phyloP scores from a whole-genome alignment of 2,329 filamentous ascomycete genomes.

The Colletotrichum liriopes region DNA sequence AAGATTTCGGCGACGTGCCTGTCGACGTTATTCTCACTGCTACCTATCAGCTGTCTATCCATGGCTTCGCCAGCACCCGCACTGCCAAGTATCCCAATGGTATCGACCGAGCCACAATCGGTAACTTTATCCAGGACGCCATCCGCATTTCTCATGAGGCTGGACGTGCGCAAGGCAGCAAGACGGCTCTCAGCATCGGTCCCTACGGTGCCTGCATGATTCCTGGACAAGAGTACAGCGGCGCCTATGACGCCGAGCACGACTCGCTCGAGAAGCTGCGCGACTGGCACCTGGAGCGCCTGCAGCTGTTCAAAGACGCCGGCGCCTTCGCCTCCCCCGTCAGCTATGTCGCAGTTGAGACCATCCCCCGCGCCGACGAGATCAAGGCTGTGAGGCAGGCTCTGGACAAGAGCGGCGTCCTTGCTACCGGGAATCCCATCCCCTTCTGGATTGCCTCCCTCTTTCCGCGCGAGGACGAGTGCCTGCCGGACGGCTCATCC shows the following conservation, averaged over 20 bases:
- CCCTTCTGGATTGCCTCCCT: conserved; percentile 76
- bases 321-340: conserved; percentile 58
- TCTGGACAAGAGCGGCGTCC: conserved; percentile 48
- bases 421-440: conserved; percentile 50
- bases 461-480: conserved; percentile 69
- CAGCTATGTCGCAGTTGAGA: conserved; percentile 75
- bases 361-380: conserved; percentile 75
- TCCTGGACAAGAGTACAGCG: conserved; percentile 77
- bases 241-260: conserved; percentile 69
- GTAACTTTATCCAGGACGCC: conserved; percentile 60
- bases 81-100: conserved; percentile 60
- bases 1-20: conserved; percentile 69
- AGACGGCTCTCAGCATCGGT: conserved; percentile 73
- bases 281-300: conserved; percentile 71
- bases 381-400: conserved; percentile 69
- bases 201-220: conserved; percentile 79
- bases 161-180: conserved; percentile 46
- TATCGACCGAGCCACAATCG: conserved; percentile 57
- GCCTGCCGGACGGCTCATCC: conserved; percentile 70
- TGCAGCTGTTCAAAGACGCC: conserved; percentile 65
- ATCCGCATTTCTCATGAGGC: conserved; percentile 60
- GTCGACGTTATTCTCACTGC: conserved; percentile 77
- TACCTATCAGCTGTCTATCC: conserved; percentile 75
- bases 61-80: conserved; percentile 69
- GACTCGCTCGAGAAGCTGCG: conserved; percentile 60